phyloP scores from a whole-genome alignment of 345 rosid species.

The Abelmoschus esculentus region DNA sequence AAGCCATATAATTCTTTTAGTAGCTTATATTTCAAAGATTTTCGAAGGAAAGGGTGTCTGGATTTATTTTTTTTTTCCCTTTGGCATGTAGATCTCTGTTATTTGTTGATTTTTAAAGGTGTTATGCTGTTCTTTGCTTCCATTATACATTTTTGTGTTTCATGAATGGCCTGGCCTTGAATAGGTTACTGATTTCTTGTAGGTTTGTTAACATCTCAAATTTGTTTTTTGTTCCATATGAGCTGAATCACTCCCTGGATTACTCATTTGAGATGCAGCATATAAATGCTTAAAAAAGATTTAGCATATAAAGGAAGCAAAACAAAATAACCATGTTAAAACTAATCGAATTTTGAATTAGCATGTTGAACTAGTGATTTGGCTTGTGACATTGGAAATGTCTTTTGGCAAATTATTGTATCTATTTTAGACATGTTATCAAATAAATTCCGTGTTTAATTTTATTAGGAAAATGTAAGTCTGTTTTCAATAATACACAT shows the following conservation, averaged over 20 bases:
- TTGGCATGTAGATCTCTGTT: neutral
- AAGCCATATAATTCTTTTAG: neutral
- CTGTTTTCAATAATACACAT: neutral
- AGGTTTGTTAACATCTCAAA: neutral
- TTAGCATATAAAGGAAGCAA: neutral
- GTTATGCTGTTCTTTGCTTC: neutral
- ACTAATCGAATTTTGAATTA: neutral
- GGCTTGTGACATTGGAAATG: neutral
- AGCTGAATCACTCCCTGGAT: neutral
- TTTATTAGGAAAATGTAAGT: neutral
- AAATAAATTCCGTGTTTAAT: neutral
- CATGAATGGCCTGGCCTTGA: neutral
- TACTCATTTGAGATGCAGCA: neutral
- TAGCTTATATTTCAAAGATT: neutral
- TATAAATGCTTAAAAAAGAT: neutral
- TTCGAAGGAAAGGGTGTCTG: neutral
- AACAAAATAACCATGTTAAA: neutral
- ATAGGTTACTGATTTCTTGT: neutral
- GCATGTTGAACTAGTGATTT: neutral
- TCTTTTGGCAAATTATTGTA: neutral
- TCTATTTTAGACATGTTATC: neutral
- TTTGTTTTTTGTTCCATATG: neutral
- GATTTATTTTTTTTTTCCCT: neutral
- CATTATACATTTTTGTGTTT: neutral
- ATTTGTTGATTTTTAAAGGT: neutral